Conservation (phyloP, 768 basidiomycete genomes). For the Phallus indusiatus region DNA sequence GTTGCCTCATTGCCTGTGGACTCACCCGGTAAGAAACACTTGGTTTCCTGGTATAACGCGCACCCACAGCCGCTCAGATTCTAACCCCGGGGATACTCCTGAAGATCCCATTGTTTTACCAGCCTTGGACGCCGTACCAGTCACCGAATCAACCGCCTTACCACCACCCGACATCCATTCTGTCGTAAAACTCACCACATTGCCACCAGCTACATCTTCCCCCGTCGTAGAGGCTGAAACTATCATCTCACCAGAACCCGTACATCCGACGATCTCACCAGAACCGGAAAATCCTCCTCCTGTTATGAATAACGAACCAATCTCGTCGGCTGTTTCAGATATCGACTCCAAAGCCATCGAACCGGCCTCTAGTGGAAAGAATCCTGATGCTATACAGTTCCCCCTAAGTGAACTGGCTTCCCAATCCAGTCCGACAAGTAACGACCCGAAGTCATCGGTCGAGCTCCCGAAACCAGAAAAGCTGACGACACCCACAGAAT, state of each 20-base stretch:
- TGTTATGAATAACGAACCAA: background rate
- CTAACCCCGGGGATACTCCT: background rate
- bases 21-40: conserved; percentile 17
- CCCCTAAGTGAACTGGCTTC: too few relatives aligned
- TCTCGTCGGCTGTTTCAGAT: background rate
- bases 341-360: too few relatives aligned
- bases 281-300: background rate
- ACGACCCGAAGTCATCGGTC: background rate
- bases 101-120: background rate
- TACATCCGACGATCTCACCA: background rate
- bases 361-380: too few relatives aligned
- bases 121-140: background rate
- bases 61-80: too few relatives aligned
- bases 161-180: background rate
- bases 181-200: background rate
- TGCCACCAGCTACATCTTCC: background rate
- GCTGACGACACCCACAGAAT: conserved; percentile 16
- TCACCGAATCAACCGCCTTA: background rate
- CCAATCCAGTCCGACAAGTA: background rate
- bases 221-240: background rate
- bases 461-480: conserved; percentile 4
- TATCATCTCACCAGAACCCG: background rate
- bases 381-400: too few relatives aligned
- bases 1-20: conserved; percentile 8
- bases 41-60: too few relatives aligned